phyloP scores from a whole-genome alignment of 345 rosid genomes.

The Anastatica hierochuntica region DNA sequence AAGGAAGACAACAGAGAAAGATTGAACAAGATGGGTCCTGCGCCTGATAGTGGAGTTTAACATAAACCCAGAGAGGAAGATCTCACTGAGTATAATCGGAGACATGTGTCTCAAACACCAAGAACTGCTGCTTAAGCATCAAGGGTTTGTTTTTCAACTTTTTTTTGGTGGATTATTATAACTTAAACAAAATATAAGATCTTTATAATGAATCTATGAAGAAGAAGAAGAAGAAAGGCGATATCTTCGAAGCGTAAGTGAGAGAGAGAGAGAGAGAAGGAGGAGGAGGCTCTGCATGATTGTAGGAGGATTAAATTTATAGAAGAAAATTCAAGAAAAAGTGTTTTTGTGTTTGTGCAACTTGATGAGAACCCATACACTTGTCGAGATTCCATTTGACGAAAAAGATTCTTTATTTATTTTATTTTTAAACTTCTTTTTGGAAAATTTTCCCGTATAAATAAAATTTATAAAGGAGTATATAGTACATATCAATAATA shows the following conservation, averaged over 20 bases:
- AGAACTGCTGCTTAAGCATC: conserved; percentile 55
- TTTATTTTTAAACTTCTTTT: not conserved
- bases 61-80: conserved; percentile 73
- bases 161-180: not conserved
- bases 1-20: conserved; percentile 98
- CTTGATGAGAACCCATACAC: conserved; percentile 10
- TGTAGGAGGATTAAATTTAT: conserved; percentile 32
- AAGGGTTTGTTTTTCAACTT: conserved; percentile 20
- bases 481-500: no score
- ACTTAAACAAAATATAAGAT: not conserved
- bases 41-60: conserved; percentile 69
- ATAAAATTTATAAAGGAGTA: no score
- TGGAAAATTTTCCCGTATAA: no score
- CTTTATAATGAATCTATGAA: not conserved
- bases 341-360: conserved; percentile 22
- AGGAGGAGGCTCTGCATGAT: conserved; percentile 8
- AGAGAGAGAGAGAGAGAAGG: conserved; percentile 4
- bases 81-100: conserved; percentile 76
- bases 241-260: not conserved
- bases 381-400: not conserved
- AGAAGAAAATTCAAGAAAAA: conserved; percentile 22
- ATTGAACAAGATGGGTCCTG: conserved; percentile 97
- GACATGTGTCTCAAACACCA: conserved; percentile 98
- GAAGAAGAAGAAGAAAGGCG: not conserved
- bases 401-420: no score